Percentiles rank a stretch among this genome's conserved stretches.
Conservation (phyloP, 306 rosid species). For the Cucurbita maxima region DNA sequence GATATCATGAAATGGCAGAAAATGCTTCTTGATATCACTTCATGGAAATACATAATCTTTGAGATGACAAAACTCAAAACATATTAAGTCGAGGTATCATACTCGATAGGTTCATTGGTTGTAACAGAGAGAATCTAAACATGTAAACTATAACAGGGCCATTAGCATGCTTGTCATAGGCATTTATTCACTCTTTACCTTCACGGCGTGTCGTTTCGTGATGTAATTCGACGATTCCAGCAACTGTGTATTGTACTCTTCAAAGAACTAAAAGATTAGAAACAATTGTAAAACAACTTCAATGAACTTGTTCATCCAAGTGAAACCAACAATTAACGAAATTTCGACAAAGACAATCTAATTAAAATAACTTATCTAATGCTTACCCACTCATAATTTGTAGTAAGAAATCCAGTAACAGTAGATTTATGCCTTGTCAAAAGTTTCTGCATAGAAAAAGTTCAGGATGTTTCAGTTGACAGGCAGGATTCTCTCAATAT, state of each 20-base stretch:
- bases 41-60: not conserved
- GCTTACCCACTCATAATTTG: constrained; percentile 27
- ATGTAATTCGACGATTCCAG: constrained; percentile 20
- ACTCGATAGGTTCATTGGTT: too few species aligned
- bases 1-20: not conserved
- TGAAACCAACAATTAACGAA: not conserved
- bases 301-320: not conserved
- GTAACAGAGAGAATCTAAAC: not conserved
- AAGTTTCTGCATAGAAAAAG: constrained; percentile 17
- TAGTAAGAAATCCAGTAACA: constrained; percentile 22
- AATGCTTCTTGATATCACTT: not conserved
- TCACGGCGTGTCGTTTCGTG: constrained; percentile 24
- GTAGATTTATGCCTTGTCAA: constrained; percentile 40
- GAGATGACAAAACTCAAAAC: not conserved
- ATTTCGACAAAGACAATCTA: not conserved
- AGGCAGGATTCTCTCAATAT: not conserved
- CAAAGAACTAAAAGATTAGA: constrained; percentile 18
- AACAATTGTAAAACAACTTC: not conserved
- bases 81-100: not conserved
- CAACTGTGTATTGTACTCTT: constrained; percentile 15
- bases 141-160: not conserved
- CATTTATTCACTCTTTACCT: constrained; percentile 5
- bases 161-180: not conserved
- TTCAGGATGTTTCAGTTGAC: not conserved
- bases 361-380: not conserved